Percentiles rank a stretch among this genome's conserved stretches.
phyloP scores from a whole-genome alignment of 2,329 filamentous ascomycete species.

The Epichloe scottii region DNA sequence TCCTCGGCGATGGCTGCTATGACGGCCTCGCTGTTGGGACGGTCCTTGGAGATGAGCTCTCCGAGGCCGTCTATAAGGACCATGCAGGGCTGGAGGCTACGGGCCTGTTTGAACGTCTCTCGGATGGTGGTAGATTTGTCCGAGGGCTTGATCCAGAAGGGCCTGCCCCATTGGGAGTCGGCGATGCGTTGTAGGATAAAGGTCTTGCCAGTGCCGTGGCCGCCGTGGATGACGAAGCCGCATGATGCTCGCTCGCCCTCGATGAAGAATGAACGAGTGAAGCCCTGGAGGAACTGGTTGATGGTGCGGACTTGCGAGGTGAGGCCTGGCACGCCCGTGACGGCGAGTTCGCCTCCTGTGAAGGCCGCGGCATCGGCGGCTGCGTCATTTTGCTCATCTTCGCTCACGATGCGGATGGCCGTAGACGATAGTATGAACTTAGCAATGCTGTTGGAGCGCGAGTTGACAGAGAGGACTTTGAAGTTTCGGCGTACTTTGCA shows the following conservation, averaged over 20 bases:
- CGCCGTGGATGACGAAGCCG: conserved; percentile 65
- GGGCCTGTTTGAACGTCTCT: conserved; percentile 57
- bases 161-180: conserved; percentile 55
- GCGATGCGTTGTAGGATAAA: conserved; percentile 58
- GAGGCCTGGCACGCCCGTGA: conserved; percentile 55
- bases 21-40: conserved; percentile 35
- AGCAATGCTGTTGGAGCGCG: conserved; percentile 29
- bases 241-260: conserved; percentile 27
- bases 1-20: conserved; percentile 39
- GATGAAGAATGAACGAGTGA: conserved; percentile 27
- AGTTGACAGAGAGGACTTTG: conserved; percentile 43
- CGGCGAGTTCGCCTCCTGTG: conserved; percentile 23
- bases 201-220: conserved; percentile 75
- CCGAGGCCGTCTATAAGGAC: conserved; percentile 72
- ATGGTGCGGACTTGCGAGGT: conserved; percentile 49
- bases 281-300: conserved; percentile 51
- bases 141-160: conserved; percentile 46
- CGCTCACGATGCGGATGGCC: conserved; percentile 23
- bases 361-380: conserved; percentile 7
- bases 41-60: conserved; percentile 50
- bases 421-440: conserved; percentile 28
- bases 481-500: conserved; percentile 32
- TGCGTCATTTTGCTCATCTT: conserved; percentile 14
- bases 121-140: conserved; percentile 48
- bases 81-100: conserved; percentile 58